Evolutionary conservation across 352 stramenopile genomes (phyloP).

Genomic region (Phytophthora hybrid): DNA sequence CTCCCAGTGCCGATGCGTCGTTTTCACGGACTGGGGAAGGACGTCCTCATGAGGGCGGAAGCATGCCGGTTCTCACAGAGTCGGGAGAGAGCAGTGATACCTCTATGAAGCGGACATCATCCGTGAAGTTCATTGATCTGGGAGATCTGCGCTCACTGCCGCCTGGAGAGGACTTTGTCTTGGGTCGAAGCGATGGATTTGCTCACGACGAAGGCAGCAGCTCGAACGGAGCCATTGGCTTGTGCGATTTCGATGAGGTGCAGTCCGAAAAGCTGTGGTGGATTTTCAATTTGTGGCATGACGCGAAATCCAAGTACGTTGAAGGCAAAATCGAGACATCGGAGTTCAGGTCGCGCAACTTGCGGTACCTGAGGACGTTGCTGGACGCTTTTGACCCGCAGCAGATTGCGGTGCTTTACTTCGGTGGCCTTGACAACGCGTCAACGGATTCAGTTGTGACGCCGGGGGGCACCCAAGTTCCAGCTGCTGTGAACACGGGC

Average conservation of each 20-base stretch:
- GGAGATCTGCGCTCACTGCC: slow-evolving; percentile 62
- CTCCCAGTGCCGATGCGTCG: slow-evolving; percentile 19
- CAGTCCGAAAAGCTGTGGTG: slow-evolving; percentile 85
- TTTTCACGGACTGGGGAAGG: slow-evolving; percentile 24
- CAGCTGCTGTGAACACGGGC: slow-evolving; percentile 26
- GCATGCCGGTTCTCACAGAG: slow-evolving; percentile 33
- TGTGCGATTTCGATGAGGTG: slow-evolving; percentile 86
- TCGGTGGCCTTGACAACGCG: slow-evolving; percentile 31
- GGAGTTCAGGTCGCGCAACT: slow-evolving; percentile 70
- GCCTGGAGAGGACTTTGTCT: slow-evolving; percentile 35
- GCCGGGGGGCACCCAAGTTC: slow-evolving; percentile 33
- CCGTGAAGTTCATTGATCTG: slow-evolving; percentile 67
- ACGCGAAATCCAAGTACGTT: slow-evolving; percentile 73
- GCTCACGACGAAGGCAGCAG: slow-evolving; percentile 57
- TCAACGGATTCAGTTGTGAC: slow-evolving; percentile 37
- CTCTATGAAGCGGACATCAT: slow-evolving; percentile 44
- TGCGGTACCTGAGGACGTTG: slow-evolving; percentile 73
- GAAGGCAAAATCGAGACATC: slow-evolving; percentile 77
- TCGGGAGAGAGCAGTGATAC: slow-evolving; percentile 22
- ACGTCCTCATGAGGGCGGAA: slow-evolving; percentile 25
- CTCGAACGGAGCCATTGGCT: slow-evolving; percentile 61
- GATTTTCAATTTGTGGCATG: slow-evolving; percentile 82
- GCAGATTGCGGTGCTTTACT: slow-evolving; percentile 81
- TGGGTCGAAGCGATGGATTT: slow-evolving; percentile 42
- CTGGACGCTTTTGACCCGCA: slow-evolving; percentile 83